phyloP scores from a whole-genome alignment of 208 protist species.

The Wallacemonas sp. region DNA sequence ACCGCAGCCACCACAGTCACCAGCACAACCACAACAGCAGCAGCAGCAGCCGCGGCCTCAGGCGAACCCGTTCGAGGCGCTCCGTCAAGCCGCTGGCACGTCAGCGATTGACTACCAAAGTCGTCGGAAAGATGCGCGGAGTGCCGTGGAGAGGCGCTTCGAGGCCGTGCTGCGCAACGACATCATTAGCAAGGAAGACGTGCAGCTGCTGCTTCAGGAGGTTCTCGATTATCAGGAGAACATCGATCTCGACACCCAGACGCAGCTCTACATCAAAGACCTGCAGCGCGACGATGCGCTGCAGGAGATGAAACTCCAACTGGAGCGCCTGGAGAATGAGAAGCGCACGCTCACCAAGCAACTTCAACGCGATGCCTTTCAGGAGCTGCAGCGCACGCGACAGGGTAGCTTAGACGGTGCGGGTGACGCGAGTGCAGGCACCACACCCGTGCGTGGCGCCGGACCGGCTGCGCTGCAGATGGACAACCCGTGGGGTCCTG shows the following conservation, averaged over 20 bases:
- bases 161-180: slow-evolving; percentile 38
- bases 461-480: slow-evolving; percentile 12
- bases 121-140: slow-evolving; percentile 25
- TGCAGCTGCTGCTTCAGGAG: slow-evolving; percentile 58
- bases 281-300: slow-evolving; percentile 57
- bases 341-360: slow-evolving; percentile 39
- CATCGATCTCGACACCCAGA: slow-evolving; percentile 45
- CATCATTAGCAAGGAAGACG: slow-evolving; percentile 44
- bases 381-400: slow-evolving; percentile 26
- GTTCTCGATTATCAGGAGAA: slow-evolving; percentile 80
- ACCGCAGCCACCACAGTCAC: slow-evolving; percentile 11
- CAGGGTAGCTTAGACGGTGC: not conserved
- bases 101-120: slow-evolving; percentile 24
- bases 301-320: slow-evolving; percentile 23
- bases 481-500: slow-evolving; percentile 2
- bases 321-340: slow-evolving; percentile 36
- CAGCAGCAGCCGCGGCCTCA: slow-evolving; percentile 25
- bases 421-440: not conserved
- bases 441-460: no score
- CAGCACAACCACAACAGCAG: slow-evolving; percentile 20
- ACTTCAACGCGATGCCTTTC: slow-evolving; percentile 26
- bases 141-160: slow-evolving; percentile 56
- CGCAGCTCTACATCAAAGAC: slow-evolving; percentile 51
- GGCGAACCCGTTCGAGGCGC: not conserved
- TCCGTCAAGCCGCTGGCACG: slow-evolving; percentile 10